phyloP scores from a whole-genome alignment of 2,329 filamentous ascomycete species.

The Juglanconis sp. region DNA sequence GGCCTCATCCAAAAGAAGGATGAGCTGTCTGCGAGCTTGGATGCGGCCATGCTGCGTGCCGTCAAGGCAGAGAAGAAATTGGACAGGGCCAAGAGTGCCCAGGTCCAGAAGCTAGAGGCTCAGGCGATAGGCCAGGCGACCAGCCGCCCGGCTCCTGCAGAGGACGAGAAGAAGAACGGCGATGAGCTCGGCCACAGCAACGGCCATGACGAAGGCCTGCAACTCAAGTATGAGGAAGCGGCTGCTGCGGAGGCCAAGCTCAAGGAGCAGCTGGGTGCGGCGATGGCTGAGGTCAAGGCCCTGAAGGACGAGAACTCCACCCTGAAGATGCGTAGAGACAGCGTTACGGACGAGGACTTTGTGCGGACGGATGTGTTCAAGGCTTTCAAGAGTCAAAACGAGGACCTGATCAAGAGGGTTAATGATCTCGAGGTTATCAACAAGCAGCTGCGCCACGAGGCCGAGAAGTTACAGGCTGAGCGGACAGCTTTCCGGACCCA shows the following conservation, averaged over 20 bases:
- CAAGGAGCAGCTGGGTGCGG: slow-evolving; percentile 80
- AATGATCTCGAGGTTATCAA: slow-evolving; percentile 91
- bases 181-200: slow-evolving; percentile 48
- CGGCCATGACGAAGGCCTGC: slow-evolving; percentile 61
- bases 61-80: slow-evolving; percentile 95
- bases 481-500: slow-evolving; percentile 77
- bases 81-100: slow-evolving; percentile 81
- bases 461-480: slow-evolving; percentile 80
- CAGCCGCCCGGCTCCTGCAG: slow-evolving; percentile 41
- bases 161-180: slow-evolving; percentile 55
- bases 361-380: slow-evolving; percentile 92
- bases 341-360: slow-evolving; percentile 87
- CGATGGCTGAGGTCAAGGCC: slow-evolving; percentile 72
- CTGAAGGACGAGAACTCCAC: slow-evolving; percentile 77
- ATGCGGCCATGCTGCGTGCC: slow-evolving; percentile 84
- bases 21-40: slow-evolving; percentile 78
- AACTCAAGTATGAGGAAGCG: slow-evolving; percentile 75
- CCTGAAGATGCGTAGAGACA: slow-evolving; percentile 64
- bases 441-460: slow-evolving; percentile 77
- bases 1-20: slow-evolving; percentile 76
- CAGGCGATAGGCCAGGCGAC: slow-evolving; percentile 73
- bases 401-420: slow-evolving; percentile 86
- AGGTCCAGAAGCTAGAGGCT: slow-evolving; percentile 88
- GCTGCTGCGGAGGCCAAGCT: slow-evolving; percentile 74
- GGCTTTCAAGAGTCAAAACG: slow-evolving; percentile 81